Percentiles rank a stretch among this genome's conserved stretches.
Conservation (phyloP, 2,329 filamentous ascomycete genomes). For the Ophiognomonia clavigignenti-juglandacearum region DNA sequence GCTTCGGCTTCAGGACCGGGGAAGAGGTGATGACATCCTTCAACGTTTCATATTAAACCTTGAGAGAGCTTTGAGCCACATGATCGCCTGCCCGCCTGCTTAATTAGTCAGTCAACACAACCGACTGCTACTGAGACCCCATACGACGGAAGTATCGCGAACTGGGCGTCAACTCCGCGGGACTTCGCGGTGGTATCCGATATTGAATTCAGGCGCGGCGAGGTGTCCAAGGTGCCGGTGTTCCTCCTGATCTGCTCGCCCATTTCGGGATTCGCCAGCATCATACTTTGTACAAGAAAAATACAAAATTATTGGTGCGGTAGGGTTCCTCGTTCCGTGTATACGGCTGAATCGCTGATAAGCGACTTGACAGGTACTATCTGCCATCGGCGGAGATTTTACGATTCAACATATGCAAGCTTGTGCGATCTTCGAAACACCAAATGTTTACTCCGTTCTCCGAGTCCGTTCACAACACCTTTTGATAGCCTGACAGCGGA, state of each 20-base stretch:
- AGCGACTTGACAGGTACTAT: constrained; percentile 13
- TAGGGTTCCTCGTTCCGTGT: background rate
- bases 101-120: background rate
- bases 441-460: background rate
- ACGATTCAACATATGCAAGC: constrained; percentile 14
- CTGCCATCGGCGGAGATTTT: constrained; percentile 15
- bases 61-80: background rate
- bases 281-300: background rate
- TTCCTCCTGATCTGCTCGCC: no score
- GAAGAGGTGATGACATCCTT: background rate
- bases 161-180: no score
- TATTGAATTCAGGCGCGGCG: no score
- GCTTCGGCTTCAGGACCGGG: background rate
- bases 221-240: no score
- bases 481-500: background rate
- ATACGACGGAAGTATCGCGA: no score
- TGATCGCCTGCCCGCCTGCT: background rate
- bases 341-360: constrained; percentile 1
- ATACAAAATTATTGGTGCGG: background rate
- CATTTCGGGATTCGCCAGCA: no score
- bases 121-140: no score
- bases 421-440: constrained; percentile 10
- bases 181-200: no score
- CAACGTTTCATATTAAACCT: constrained; percentile 6
- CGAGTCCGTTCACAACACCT: background rate